Conservation (phyloP, 179 eudicot species). For the Heliamphora pulchella region DNA sequence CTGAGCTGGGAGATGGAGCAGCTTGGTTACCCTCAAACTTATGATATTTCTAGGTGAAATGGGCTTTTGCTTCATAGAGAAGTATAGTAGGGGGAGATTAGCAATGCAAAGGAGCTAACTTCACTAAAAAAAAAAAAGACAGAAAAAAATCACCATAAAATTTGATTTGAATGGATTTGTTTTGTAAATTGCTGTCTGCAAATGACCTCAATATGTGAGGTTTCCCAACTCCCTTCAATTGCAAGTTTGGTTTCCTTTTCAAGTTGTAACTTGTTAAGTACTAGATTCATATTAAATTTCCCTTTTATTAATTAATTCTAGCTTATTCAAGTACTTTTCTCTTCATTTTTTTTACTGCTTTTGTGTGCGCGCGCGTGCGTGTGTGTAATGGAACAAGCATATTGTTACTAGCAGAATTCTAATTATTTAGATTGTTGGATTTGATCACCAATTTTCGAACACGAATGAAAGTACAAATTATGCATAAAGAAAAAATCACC, state of each 20-base stretch:
- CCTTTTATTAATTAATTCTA: slow-evolving; percentile 14
- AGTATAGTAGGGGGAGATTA: slow-evolving; percentile 13
- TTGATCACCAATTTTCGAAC: no score
- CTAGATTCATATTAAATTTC: slow-evolving; percentile 18
- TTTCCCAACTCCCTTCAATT: slow-evolving; percentile 13
- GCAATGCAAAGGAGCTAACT: slow-evolving; percentile 28
- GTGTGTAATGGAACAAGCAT: background rate
- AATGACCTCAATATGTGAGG: slow-evolving; percentile 22
- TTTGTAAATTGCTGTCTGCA: slow-evolving; percentile 27
- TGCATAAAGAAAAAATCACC: no score
- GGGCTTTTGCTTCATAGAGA: slow-evolving; percentile 15
- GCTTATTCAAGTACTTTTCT: slow-evolving; percentile 5
- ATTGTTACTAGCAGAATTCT: no score
- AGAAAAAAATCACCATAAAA: background rate
- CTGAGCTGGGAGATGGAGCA: slow-evolving; percentile 77
- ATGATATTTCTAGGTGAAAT: slow-evolving; percentile 36
- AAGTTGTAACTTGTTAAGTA: slow-evolving; percentile 13
- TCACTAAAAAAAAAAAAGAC: slow-evolving; percentile 16
- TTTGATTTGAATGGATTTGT: slow-evolving; percentile 24
- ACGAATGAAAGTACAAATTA: no score
- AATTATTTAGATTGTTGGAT: no score
- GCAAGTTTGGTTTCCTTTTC: slow-evolving; percentile 11
- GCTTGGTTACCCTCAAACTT: slow-evolving; percentile 41
- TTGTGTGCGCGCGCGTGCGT: background rate
- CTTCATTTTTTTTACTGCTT: background rate